phyloP scores from a whole-genome alignment of 257 asterid species.

The Ballota nigra region DNA sequence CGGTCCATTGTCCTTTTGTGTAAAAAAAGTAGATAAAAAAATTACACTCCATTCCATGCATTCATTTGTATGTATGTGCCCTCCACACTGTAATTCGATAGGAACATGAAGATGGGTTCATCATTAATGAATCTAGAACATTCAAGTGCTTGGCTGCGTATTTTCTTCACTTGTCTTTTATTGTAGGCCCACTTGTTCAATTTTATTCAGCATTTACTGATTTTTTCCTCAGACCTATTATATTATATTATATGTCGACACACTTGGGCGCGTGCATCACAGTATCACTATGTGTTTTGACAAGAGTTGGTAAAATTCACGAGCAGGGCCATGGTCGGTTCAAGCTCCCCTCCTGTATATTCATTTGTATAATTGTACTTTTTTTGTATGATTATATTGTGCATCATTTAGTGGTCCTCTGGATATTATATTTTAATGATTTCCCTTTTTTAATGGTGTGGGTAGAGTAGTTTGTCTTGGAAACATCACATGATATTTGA shows the following conservation, averaged over 20 bases:
- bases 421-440: constrained; percentile 29
- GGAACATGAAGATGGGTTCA: background rate
- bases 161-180: background rate
- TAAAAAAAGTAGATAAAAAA: too few relatives aligned
- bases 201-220: background rate
- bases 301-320: background rate
- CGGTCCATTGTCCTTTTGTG: too few relatives aligned
- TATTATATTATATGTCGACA: too few relatives aligned
- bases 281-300: background rate
- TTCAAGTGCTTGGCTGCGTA: background rate
- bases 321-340: background rate
- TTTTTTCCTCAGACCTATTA: background rate
- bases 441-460: background rate
- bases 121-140: background rate
- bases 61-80: background rate
- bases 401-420: constrained; percentile 29
- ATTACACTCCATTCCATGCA: background rate
- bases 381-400: constrained; percentile 16
- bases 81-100: background rate
- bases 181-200: background rate
- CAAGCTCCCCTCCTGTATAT: background rate
- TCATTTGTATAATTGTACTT: background rate
- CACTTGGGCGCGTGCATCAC: background rate
- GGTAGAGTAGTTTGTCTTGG: constrained; percentile 11
- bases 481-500: constrained; percentile 33